Evolutionary conservation across 495 filamentous ascomycete genomes (phyloP).

Genomic region (Aspergillus nanangensis): DNA sequence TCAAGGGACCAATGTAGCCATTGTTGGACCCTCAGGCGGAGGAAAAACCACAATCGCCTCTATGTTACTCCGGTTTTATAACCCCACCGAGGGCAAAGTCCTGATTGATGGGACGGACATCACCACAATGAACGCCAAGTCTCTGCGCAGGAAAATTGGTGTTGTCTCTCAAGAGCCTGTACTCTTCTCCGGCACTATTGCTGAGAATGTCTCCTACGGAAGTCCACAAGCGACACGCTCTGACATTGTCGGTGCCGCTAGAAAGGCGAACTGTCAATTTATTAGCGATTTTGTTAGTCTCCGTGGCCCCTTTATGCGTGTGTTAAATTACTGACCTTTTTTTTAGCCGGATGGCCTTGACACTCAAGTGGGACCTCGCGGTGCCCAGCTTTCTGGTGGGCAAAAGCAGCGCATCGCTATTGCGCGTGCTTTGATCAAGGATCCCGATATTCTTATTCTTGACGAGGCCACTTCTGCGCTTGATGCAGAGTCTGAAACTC

Average conservation of each 20-base stretch:
- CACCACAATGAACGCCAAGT: constrained; percentile 84
- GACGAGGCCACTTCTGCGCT: constrained; percentile 93
- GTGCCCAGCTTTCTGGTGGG: constrained; percentile 89
- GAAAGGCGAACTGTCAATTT: constrained; percentile 94
- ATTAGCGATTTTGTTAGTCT: constrained; percentile 80
- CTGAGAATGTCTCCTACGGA: constrained; percentile 95
- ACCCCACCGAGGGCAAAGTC: constrained; percentile 71
- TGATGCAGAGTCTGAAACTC: constrained; percentile 95
- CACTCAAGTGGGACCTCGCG: constrained; percentile 86
- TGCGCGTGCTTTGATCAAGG: constrained; percentile 87
- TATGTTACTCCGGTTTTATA: constrained; percentile 86
- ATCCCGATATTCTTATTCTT: constrained; percentile 92
- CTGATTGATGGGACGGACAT: constrained; percentile 84
- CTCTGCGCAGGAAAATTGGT: constrained; percentile 88
- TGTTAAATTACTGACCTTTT: too few species aligned
- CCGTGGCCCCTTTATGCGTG: too few species aligned
- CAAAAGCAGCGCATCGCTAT: constrained; percentile 99
- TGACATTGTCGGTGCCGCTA: constrained; percentile 81
- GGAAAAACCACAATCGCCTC: constrained; percentile 94
- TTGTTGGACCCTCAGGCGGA: constrained; percentile 91
- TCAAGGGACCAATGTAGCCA: constrained; percentile 89
- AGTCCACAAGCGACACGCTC: constrained; percentile 70
- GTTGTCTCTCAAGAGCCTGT: constrained; percentile 95
- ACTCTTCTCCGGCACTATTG: constrained; percentile 90
- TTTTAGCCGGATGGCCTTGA: constrained; percentile 81